Conservation (phyloP, 2,329 filamentous ascomycete genomes). For the Neopestalotiopsis rosae region DNA sequence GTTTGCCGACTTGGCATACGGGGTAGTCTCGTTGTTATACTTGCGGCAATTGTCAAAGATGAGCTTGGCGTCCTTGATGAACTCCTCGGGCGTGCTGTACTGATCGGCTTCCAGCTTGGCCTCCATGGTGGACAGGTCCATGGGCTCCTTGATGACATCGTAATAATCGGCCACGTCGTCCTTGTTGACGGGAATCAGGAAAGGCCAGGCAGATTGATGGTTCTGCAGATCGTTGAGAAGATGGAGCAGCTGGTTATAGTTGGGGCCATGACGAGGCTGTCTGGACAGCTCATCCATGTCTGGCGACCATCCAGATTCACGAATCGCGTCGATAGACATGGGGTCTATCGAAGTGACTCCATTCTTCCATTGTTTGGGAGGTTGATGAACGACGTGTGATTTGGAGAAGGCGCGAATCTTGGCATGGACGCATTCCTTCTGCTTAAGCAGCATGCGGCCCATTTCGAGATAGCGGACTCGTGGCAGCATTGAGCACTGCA, state of each 20-base stretch:
- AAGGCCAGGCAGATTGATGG: slow-evolving; percentile 91
- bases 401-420: slow-evolving; percentile 93
- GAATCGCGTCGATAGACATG: slow-evolving; percentile 85
- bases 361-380: slow-evolving; percentile 85
- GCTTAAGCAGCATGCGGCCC: slow-evolving; percentile 93
- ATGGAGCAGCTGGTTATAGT: slow-evolving; percentile 92
- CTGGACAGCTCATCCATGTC: slow-evolving; percentile 98
- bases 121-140: slow-evolving; percentile 97
- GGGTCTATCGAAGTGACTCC: slow-evolving; percentile 80
- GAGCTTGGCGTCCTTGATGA: slow-evolving; percentile 84
- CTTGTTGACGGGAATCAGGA: slow-evolving; percentile 89
- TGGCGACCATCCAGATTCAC: slow-evolving; percentile 89
- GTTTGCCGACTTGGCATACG: slow-evolving; percentile 93
- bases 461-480: slow-evolving; percentile 92
- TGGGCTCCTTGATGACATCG: slow-evolving; percentile 96
- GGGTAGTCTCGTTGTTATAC: slow-evolving; percentile 95
- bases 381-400: slow-evolving; percentile 84
- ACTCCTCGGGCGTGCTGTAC: slow-evolving; percentile 90
- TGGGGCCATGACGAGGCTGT: slow-evolving; percentile 92
- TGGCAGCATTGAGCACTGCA: slow-evolving; percentile 98
- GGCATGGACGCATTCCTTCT: slow-evolving; percentile 92
- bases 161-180: slow-evolving; percentile 99
- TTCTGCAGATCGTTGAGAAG: slow-evolving; percentile 96
- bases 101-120: slow-evolving; percentile 91
- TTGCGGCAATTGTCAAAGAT: slow-evolving; percentile 94